Percentiles rank a stretch among this genome's conserved stretches.
Conservation (phyloP, 2,329 filamentous ascomycete species). For the Arthrobotrys musiformis region DNA sequence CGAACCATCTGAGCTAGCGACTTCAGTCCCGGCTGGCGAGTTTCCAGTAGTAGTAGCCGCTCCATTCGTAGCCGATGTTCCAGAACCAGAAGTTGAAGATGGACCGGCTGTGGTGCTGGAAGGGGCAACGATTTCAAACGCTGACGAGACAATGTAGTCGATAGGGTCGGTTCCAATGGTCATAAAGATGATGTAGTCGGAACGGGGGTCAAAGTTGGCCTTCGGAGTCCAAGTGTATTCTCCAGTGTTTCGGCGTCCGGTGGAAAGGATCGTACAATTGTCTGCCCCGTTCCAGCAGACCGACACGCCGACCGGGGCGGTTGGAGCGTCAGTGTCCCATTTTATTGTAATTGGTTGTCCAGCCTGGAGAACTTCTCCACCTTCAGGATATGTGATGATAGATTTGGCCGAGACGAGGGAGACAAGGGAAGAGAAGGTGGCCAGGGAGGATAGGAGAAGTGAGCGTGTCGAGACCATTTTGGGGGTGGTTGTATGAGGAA, state of each 20-base stretch:
- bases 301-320: neutral
- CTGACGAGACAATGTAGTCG: neutral
- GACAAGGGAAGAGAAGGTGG: slow-evolving; percentile 21
- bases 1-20: neutral
- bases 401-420: slow-evolving; percentile 16
- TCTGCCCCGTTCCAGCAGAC: slow-evolving; percentile 6
- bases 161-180: neutral
- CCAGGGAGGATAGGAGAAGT: slow-evolving; percentile 27
- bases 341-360: slow-evolving; percentile 23
- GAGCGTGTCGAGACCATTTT: slow-evolving; percentile 39
- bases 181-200: slow-evolving; percentile 24
- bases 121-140: neutral
- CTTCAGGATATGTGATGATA: slow-evolving; percentile 14
- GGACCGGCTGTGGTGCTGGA: neutral
- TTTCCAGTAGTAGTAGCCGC: neutral
- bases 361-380: neutral
- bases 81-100: slow-evolving; percentile 5
- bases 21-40: neutral
- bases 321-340: slow-evolving; percentile 11
- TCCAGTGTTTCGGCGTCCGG: neutral
- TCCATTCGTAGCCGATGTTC: neutral
- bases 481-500: neutral
- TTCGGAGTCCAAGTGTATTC: slow-evolving; percentile 21
- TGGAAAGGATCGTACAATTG: neutral
- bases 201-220: neutral